Evolutionary conservation across 805 yeast genomes (phyloP), one percentile per base, ranked within the genome.

Genomic region (Myxozyma geophila): DNA sequence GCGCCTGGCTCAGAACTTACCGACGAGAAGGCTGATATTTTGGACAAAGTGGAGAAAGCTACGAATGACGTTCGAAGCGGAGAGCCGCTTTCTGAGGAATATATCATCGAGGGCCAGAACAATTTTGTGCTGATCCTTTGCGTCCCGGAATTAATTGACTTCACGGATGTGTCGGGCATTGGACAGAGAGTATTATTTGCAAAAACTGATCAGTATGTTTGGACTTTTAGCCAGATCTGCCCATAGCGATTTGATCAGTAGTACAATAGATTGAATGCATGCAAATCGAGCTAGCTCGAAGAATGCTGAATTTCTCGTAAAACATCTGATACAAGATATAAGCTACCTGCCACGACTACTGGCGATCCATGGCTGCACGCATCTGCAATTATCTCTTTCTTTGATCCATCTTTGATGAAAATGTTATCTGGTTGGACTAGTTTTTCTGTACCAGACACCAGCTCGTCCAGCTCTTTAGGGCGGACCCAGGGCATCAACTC

Each of bases 401-500:
- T 21, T 6, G 35, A 13, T 19, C 33, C 50, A 7, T 21, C 50
- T 17, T 6, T 7, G 12, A 39, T 40, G n/a, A 54, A n/a, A 7
- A 36, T 43, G 13, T 57, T 51, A 10, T 39, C 59, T 15, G n/a
- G 17, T 5, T 54, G 51, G n/a, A 52, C 0, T 79, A 77, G 39
- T 76, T 70, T 2, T 64, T 17, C 39, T 3, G 70, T 68, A 60
- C 65, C 64, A 54, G 58, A 8, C 15, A 59, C 55, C 41, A 87
- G 71, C 17, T 74, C 76, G 1, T 62, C 70, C 0, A 78, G 71
- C 3, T 73, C 70, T 66, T 79, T 80, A 0, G 92, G 77, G 48
- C 79, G 71, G 5, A 95, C 85, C 98, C 98, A 95, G 0, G 98
- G 97, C 99, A 95, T 95, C 0, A 90, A 88, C 13, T 87, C 92